Percentiles rank a stretch among this genome's conserved stretches.
phyloP scores from a whole-genome alignment of 78 protist species.

The Salpingoeca rosetta region DNA sequence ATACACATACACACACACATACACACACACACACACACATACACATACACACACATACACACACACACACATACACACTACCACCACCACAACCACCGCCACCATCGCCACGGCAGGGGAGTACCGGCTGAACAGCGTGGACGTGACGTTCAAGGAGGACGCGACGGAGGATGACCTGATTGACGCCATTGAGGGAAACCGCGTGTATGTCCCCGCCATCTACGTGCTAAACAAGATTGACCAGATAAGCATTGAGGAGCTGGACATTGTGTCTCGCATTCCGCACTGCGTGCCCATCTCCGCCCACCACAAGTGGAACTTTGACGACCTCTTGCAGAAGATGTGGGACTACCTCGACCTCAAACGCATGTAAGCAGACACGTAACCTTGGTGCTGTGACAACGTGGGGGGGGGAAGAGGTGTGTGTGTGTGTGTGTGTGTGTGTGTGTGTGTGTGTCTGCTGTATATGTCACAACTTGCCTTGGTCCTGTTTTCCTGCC shows the following conservation, averaged over 20 bases:
- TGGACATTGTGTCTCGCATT: neutral
- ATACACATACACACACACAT: too few relatives aligned
- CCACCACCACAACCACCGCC: too few relatives aligned
- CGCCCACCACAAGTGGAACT: constrained; percentile 88
- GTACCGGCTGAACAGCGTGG: constrained; percentile 86
- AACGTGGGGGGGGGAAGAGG: neutral
- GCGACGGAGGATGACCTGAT: constrained; percentile 92
- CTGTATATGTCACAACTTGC: neutral
- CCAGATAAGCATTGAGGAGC: constrained; percentile 84
- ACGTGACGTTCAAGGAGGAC: constrained; percentile 66
- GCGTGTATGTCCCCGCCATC: constrained; percentile 85
- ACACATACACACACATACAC: too few relatives aligned
- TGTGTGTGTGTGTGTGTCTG: too few relatives aligned
- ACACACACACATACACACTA: too few relatives aligned
- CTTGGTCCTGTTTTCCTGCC: neutral
- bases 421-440: too few relatives aligned
- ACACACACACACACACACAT: too few relatives aligned
- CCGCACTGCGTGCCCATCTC: constrained; percentile 43
- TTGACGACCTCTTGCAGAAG: constrained; percentile 83
- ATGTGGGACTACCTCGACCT: constrained; percentile 90
- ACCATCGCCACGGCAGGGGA: too few relatives aligned
- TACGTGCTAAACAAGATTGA: constrained; percentile 97
- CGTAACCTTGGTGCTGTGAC: too few relatives aligned
- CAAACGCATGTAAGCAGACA: constrained; percentile 68
- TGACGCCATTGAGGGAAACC: constrained; percentile 95